phyloP scores from a whole-genome alignment of 2,329 filamentous ascomycete genomes.

The Penicillium crustosum region DNA sequence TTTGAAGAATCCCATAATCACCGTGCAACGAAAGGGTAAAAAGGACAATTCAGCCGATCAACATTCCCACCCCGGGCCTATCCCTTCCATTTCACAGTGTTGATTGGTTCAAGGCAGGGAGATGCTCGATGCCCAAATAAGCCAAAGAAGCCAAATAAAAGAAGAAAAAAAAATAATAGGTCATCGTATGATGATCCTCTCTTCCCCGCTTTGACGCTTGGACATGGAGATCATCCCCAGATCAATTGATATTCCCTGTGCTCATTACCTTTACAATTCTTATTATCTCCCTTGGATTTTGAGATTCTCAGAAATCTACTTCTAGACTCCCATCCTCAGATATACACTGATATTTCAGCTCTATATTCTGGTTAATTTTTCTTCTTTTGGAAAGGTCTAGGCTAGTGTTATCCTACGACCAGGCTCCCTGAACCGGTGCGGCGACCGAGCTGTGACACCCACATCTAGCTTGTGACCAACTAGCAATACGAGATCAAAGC shows the following conservation, averaged over 20 bases:
- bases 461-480: neutral
- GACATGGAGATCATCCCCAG: slow-evolving; percentile 21
- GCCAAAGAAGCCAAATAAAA: neutral
- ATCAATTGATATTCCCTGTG: neutral
- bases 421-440: neutral
- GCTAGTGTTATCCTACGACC: neutral
- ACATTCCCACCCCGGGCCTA: slow-evolving; percentile 19
- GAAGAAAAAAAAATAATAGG: too few species aligned
- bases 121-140: neutral
- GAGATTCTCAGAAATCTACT: neutral
- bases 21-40: neutral
- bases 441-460: neutral
- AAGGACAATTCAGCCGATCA: slow-evolving; percentile 21
- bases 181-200: slow-evolving; percentile 5
- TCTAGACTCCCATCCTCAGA: neutral
- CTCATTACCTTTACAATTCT: neutral
- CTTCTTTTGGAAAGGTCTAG: neutral
- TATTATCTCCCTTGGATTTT: neutral
- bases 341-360: neutral
- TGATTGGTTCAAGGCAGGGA: slow-evolving; percentile 15
- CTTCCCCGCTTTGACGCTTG: slow-evolving; percentile 21
- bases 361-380: neutral
- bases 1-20: neutral
- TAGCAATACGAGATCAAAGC: neutral
- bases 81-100: slow-evolving; percentile 16